Base-by-base conservation (phyloP, 768 basidiomycete genomes). In the Mycena crocata region DNA sequence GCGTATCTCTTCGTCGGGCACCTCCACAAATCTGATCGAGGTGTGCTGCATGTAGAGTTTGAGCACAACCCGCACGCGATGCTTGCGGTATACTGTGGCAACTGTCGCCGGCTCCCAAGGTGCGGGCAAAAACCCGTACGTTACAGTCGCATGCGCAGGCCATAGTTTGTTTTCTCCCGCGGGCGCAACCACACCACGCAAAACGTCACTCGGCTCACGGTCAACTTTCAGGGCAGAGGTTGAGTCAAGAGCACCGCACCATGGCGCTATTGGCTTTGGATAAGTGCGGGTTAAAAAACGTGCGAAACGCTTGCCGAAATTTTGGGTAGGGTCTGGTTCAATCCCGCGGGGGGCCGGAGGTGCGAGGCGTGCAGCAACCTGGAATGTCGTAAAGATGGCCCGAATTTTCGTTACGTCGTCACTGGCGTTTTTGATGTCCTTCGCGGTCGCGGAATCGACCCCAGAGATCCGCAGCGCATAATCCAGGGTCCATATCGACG, bases 391-490 rank as follows among this genome's bases (percentile, higher is more conserved):
- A 49, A 65, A 65, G 13, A 59, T 13, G 3, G 34, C 24, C 3
- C 64, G 64, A 31, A 65, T 39, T 24, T 39, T 57, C n/a, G 10
- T 24, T n/a, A 59, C 49, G n/a, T 65, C 31, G 57, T 19, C 57
- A 12, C 48, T 56, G 40, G 61, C 50, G 24, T 45, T 37, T 32
- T 12, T 37, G 24, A 64, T 64, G 9, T 42, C 23, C 55, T 64
- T 10, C 2, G 26, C 24, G 10, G 55, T 64, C 3, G 34, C 15
- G 3, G 31, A 24, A 50, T 50, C 62, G 23, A 68, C 62, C 12
- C 59, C 66, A 24, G 62, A 42, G 0, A 58, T 42, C 10, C 51
- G n/a, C 49, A 68, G 51, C 7, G 67, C 67, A n/a, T 54, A 46
- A 2, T 58, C 67, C 5, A 66, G 49, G 8, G 64, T 65, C 64